These are phyloP conservation scores for Blastocystis sp. DNA, from an alignment of 352 stramenopile genomes.

Conservation along the genomic window DNA sequence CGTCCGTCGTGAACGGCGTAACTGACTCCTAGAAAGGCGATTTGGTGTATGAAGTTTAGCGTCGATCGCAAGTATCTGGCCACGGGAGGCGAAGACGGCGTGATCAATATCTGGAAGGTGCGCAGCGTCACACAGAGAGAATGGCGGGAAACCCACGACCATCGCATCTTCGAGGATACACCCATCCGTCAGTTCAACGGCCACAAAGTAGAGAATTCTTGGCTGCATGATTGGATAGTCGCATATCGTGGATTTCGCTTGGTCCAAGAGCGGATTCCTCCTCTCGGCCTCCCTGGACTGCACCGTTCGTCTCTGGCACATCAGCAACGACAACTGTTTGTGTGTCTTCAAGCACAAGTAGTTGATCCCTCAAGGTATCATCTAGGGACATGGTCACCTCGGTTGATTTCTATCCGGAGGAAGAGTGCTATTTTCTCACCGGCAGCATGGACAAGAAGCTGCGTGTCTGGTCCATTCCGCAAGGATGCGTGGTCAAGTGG, in stretches of 20 bases:
- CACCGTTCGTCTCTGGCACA: slow-evolving; percentile 64
- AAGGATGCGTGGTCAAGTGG: slow-evolving; percentile 64
- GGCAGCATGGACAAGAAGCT: slow-evolving; percentile 64
- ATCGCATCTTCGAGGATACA: slow-evolving; percentile 60
- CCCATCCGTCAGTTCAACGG: slow-evolving; percentile 62
- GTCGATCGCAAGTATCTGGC: slow-evolving; percentile 62
- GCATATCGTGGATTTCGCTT: slow-evolving; percentile 62
- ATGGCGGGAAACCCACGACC: slow-evolving; percentile 29
- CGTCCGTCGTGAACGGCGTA: not conserved
- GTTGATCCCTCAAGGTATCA: not conserved
- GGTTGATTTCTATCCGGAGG: slow-evolving; percentile 63
- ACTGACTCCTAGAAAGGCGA: slow-evolving; percentile 31
- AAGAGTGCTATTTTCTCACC: slow-evolving; percentile 64
- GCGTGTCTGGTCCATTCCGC: slow-evolving; percentile 62
- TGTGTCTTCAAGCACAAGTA: slow-evolving; percentile 63
- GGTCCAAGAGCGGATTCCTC: slow-evolving; percentile 63
- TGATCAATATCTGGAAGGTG: slow-evolving; percentile 58
- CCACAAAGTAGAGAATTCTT: slow-evolving; percentile 60
- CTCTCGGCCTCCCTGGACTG: slow-evolving; percentile 63
- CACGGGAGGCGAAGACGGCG: slow-evolving; percentile 59
- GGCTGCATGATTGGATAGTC: not conserved
- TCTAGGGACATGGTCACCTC: slow-evolving; percentile 61
- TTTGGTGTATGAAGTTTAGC: slow-evolving; percentile 63
- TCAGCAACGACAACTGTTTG: slow-evolving; percentile 61
- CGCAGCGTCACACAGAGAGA: slow-evolving; percentile 45